Percentiles rank a stretch among this genome's conserved stretches.
These are phyloP conservation scores for Phanerochaete carnosa DNA, from an alignment of 768 basidiomycete genomes.

Conservation along the genomic window DNA sequence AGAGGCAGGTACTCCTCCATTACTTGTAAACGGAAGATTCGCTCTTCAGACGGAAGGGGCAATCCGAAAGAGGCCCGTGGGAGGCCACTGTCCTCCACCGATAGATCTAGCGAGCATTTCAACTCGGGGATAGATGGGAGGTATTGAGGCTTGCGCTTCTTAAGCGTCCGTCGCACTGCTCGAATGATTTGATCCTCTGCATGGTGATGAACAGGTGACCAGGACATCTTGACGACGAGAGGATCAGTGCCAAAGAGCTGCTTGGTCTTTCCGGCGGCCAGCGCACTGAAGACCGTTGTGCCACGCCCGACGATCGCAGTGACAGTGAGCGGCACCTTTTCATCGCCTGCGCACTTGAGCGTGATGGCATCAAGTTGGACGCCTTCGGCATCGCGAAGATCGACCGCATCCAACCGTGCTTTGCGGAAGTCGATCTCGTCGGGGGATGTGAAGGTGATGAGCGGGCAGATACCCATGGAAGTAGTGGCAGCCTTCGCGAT, in stretches of 20 bases:
- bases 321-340: background rate
- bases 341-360: background rate
- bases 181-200: background rate
- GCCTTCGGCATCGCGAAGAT: background rate
- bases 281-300: background rate
- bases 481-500: background rate
- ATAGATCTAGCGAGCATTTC: background rate
- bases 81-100: slow-evolving; percentile 5
- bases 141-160: background rate
- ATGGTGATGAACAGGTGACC: background rate
- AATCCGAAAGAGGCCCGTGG: background rate
- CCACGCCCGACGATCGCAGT: background rate
- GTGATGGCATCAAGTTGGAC: background rate
- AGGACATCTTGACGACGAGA: background rate
- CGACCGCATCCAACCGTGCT: background rate
- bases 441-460: background rate
- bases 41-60: background rate
- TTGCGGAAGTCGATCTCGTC: background rate
- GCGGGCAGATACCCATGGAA: background rate
- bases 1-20: slow-evolving; percentile 3
- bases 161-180: background rate
- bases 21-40: background rate
- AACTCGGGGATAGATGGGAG: background rate
- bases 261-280: background rate
- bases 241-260: background rate